Percentiles rank a stretch among this genome's conserved stretches.
phyloP scores from a whole-genome alignment of 2,329 filamentous ascomycete genomes.

The Decorospora gaudefroyi region DNA sequence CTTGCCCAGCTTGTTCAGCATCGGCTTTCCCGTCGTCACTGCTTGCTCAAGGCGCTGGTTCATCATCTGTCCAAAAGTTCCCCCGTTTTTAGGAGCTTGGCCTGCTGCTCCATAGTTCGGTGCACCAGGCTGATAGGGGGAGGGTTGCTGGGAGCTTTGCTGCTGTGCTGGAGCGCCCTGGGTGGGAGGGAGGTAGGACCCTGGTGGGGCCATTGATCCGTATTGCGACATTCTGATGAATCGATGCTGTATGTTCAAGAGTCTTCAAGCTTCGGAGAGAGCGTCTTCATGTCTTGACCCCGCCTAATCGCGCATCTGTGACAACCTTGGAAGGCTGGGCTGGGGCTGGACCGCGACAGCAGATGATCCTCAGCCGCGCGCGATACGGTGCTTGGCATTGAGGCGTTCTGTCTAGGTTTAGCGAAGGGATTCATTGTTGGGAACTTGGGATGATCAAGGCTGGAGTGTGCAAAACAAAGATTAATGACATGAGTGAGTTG shows the following conservation, averaged over 20 bases:
- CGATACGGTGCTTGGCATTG: slow-evolving; percentile 19
- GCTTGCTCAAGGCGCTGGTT: slow-evolving; percentile 34
- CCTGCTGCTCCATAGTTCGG: slow-evolving; percentile 20
- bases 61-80: slow-evolving; percentile 39
- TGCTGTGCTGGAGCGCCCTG: slow-evolving; percentile 25
- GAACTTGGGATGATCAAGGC: neutral
- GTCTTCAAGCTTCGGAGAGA: too few species aligned
- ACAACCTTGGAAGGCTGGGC: too few species aligned
- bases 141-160: slow-evolving; percentile 22
- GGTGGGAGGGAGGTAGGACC: slow-evolving; percentile 34
- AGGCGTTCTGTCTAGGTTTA: slow-evolving; percentile 10
- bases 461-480: neutral
- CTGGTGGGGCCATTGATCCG: slow-evolving; percentile 35
- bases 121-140: slow-evolving; percentile 24
- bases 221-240: slow-evolving; percentile 39
- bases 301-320: slow-evolving; percentile 5
- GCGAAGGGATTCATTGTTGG: slow-evolving; percentile 3
- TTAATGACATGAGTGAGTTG: too few species aligned
- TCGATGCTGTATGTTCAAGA: neutral
- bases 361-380: slow-evolving; percentile 18
- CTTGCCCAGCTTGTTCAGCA: slow-evolving; percentile 45
- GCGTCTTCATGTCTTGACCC: neutral
- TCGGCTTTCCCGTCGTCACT: slow-evolving; percentile 44
- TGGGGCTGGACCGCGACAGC: slow-evolving; percentile 4
- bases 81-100: slow-evolving; percentile 28